Percentiles rank a stretch among this genome's conserved stretches.
phyloP scores from a whole-genome alignment of 306 rosid genomes.

The Quercus alba region DNA sequence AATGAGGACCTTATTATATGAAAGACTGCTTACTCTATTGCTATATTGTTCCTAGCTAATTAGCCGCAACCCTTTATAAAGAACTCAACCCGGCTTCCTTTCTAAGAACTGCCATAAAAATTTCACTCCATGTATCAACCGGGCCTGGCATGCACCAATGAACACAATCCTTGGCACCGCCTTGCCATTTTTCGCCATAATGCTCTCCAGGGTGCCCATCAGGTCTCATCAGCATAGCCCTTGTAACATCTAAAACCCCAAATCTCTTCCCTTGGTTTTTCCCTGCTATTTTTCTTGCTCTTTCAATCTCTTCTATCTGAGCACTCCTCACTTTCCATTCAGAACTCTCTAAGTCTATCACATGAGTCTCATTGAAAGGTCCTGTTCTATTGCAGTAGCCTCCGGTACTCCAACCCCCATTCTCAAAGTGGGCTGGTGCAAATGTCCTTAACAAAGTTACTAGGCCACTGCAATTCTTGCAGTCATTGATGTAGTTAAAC shows the following conservation, averaged over 20 bases:
- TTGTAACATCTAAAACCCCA: slow-evolving; percentile 58
- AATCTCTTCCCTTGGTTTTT: slow-evolving; percentile 27
- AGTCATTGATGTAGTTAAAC: slow-evolving; percentile 35
- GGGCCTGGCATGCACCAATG: slow-evolving; percentile 99
- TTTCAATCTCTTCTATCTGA: slow-evolving; percentile 61
- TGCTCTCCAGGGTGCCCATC: slow-evolving; percentile 83
- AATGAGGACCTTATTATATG: slow-evolving; percentile 1
- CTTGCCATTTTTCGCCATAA: slow-evolving; percentile 86
- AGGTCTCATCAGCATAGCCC: slow-evolving; percentile 78
- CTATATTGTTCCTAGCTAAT: not conserved
- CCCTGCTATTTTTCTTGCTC: slow-evolving; percentile 31
- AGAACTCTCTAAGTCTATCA: slow-evolving; percentile 23
- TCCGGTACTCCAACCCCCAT: slow-evolving; percentile 74
- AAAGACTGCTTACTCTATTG: not conserved
- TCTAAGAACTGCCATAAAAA: slow-evolving; percentile 46
- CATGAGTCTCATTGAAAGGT: slow-evolving; percentile 32
- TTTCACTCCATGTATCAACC: slow-evolving; percentile 72
- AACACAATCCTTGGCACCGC: slow-evolving; percentile 79
- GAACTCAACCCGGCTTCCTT: slow-evolving; percentile 31
- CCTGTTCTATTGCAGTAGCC: slow-evolving; percentile 74
- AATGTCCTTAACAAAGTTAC: slow-evolving; percentile 74
- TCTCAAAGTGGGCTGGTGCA: slow-evolving; percentile 82
- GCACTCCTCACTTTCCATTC: slow-evolving; percentile 60
- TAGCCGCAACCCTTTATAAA: not conserved
- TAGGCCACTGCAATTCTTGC: slow-evolving; percentile 40